Evolutionary conservation across 139 green algal species (phyloP).

Genomic region (Micractinium sp.): DNA sequence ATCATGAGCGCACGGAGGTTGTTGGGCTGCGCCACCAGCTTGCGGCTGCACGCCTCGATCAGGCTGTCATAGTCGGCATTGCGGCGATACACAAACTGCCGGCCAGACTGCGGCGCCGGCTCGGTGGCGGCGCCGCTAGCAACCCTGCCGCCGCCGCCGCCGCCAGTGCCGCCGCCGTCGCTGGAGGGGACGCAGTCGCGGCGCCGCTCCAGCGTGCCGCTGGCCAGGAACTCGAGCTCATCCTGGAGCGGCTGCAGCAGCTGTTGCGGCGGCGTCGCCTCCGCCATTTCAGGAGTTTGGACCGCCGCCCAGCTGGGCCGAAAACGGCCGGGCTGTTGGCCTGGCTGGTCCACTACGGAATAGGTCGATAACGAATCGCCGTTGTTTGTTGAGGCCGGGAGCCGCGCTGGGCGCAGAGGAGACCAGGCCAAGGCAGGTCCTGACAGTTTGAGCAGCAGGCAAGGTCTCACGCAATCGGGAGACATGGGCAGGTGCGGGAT

Average conservation of each 20-base stretch:
- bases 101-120: not conserved
- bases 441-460: no score
- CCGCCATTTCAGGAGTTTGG: not conserved
- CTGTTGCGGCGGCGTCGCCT: not conserved
- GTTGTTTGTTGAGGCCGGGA: no score
- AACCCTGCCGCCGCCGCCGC: not conserved
- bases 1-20: conserved; percentile 67
- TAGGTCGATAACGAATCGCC: no score
- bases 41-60: conserved; percentile 60
- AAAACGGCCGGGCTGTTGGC: no score
- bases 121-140: no score
- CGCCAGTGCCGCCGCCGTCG: not conserved
- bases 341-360: no score
- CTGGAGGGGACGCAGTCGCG: not conserved
- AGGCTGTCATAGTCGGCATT: conserved; percentile 60
- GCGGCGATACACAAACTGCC: conserved; percentile 8
- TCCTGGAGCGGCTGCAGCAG: not conserved
- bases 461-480: no score
- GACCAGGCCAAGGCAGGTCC: not conserved
- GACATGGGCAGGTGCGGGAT: no score
- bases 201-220: conserved; percentile 1
- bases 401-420: no score
- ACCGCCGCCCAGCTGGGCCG: no score
- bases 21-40: conserved; percentile 48
- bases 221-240: conserved; percentile 20